Conservation (phyloP, 495 filamentous ascomycete species). For the Parathielavia hyrcaniae region DNA sequence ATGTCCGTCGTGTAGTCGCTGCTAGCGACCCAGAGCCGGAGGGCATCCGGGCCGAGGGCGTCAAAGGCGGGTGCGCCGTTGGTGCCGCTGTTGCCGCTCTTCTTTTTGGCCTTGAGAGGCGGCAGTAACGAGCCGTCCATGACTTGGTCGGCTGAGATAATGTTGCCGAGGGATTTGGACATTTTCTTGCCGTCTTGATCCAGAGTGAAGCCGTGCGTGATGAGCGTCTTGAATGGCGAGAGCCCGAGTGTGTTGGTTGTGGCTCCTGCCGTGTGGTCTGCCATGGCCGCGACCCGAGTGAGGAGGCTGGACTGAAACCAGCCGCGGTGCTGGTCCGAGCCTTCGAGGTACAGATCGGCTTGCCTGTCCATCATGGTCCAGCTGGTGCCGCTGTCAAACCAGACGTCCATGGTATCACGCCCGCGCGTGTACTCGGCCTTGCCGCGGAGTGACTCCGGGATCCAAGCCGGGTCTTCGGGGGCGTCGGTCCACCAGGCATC, state of each 20-base stretch:
- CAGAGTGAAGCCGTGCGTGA: constrained; percentile 93
- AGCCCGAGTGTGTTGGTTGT: constrained; percentile 26
- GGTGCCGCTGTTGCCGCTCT: constrained; percentile 8
- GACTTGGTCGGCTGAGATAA: constrained; percentile 72
- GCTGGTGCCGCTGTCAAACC: constrained; percentile 97
- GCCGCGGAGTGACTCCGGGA: constrained; percentile 50
- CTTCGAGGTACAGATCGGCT: constrained; percentile 89
- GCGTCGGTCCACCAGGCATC: constrained; percentile 92
- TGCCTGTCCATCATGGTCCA: constrained; percentile 64
- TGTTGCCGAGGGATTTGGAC: constrained; percentile 96
- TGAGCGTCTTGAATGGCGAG: constrained; percentile 70
- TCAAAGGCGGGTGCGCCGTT: constrained; percentile 26
- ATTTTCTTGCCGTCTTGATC: constrained; percentile 89
- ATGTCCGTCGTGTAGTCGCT: constrained; percentile 89
- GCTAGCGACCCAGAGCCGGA: constrained; percentile 87
- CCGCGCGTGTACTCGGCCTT: constrained; percentile 59
- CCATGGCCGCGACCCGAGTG: constrained; percentile 56
- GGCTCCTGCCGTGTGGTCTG: constrained; percentile 15
- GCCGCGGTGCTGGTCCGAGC: constrained; percentile 89
- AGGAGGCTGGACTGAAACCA: constrained; percentile 99
- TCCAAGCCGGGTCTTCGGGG: constrained; percentile 66
- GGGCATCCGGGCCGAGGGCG: constrained; percentile 66
- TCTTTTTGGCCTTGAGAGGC: constrained; percentile 41
- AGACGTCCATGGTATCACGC: constrained; percentile 98
- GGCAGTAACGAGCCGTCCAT: constrained; percentile 65